Conservation (phyloP, 257 asterid species). For the Scutellaria minor region DNA sequence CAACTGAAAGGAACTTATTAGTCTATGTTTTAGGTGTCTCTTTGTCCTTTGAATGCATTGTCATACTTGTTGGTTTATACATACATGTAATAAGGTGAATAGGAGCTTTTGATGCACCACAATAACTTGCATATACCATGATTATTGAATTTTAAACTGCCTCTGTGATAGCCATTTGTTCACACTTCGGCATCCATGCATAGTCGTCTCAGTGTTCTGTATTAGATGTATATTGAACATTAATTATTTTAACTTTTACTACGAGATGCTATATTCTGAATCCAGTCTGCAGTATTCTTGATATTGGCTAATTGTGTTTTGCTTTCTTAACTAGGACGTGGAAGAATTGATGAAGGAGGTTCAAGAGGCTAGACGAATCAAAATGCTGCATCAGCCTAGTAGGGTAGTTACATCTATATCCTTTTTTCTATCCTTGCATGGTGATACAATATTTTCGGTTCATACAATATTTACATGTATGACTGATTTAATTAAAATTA, state of each 20-base stretch:
- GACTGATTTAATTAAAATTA: not conserved
- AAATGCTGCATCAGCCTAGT: constrained; percentile 96
- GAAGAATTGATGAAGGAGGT: constrained; percentile 96
- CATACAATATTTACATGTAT: not conserved
- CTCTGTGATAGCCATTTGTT: not conserved
- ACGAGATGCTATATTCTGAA: constrained; percentile 29
- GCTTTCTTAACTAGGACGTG: constrained; percentile 60
- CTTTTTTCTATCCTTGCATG: constrained; percentile 10
- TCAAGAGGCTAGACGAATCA: constrained; percentile 91
- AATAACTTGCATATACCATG: not conserved
- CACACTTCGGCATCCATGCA: not conserved
- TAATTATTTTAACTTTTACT: not conserved
- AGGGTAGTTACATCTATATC: constrained; percentile 54
- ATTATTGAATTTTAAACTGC: not conserved
- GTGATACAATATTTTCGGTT: constrained; percentile 21
- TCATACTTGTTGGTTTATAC: constrained; percentile 7
- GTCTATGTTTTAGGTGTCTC: not conserved
- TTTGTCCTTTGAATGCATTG: not conserved
- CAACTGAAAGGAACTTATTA: not conserved
- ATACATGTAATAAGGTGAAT: constrained; percentile 2
- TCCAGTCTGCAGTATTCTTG: constrained; percentile 41
- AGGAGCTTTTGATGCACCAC: not conserved
- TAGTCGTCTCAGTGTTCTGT: not conserved
- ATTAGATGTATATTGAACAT: not conserved
- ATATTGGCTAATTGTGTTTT: constrained; percentile 50